phyloP scores from a whole-genome alignment of 805 yeast genomes.

The Yarrowia sp. region DNA sequence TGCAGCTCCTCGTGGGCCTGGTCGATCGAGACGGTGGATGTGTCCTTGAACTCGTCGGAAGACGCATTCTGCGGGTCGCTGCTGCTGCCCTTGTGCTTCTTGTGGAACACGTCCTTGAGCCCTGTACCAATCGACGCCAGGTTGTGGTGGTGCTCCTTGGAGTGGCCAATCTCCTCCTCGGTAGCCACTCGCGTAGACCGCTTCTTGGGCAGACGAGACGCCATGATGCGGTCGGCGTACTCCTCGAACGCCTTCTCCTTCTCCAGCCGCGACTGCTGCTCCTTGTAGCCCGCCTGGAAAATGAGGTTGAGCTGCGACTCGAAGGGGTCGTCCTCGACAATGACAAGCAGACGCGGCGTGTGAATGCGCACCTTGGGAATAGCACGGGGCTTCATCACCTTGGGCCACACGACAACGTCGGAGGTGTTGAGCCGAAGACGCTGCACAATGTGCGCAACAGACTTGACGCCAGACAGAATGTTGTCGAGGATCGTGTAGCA shows the following conservation, averaged over 20 bases:
- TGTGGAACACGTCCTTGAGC: constrained; percentile 18
- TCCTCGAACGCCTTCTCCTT: constrained; percentile 48
- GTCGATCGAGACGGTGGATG: constrained; percentile 34
- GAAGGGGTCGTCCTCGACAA: constrained; percentile 86
- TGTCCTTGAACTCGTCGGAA: constrained; percentile 22
- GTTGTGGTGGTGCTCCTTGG: neutral
- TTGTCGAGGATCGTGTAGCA: constrained; percentile 81
- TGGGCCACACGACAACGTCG: constrained; percentile 24
- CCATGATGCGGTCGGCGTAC: constrained; percentile 34
- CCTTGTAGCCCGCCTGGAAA: constrained; percentile 56
- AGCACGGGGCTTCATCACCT: constrained; percentile 34
- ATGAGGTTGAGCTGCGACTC: constrained; percentile 69
- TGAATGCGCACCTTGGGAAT: constrained; percentile 51
- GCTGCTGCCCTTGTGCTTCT: constrained; percentile 1
- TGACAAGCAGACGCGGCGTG: constrained; percentile 56
- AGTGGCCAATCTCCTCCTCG: constrained; percentile 10
- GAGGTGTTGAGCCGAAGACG: constrained; percentile 29
- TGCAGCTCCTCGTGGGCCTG: constrained; percentile 43
- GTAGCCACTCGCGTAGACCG: constrained; percentile 10
- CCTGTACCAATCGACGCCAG: constrained; percentile 9
- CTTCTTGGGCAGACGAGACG: constrained; percentile 25
- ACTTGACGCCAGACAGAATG: constrained; percentile 62
- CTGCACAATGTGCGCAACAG: constrained; percentile 52
- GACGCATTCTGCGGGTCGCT: neutral
- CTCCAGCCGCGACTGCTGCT: constrained; percentile 57